Evolutionary conservation across 2,329 filamentous ascomycete species (phyloP), one percentile per base, ranked within the genome.

Genomic region (Pyrenochaeta sp.): DNA sequence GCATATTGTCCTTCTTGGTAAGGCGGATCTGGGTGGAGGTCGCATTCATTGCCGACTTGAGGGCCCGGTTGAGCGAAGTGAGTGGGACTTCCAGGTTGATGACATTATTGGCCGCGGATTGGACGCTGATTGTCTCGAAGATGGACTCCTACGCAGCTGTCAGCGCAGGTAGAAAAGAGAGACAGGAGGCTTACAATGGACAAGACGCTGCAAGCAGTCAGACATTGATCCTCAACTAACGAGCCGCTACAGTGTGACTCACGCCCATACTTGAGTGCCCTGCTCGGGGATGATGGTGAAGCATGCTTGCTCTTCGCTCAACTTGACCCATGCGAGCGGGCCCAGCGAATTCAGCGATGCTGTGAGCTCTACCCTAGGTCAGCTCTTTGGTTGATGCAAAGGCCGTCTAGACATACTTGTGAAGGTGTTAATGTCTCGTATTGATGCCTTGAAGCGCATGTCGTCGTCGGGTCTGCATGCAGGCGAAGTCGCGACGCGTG

Each of bases 51-150:
- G 93, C 93, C 23, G 92, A 96, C 62, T 87, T 90, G 45, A 99
- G 84, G n/a, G 94, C 94, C 47, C 92, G 87, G 63, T 94, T 89
- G 15, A 99, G 84, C 2, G 89, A 87, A 10, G 84, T 82, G n/a
- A 97, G 84, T 18, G 94, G 91, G 1, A 99, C 83, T 74, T 99
- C 94, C 53, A 99, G 86, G 73, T 99, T 96, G 74, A 99, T 96
- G 39, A 91, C 89, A 73, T 96, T 96, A 71, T 84, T 77, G 34
- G 91, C 87, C 36, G 89, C 89, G 35, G 92, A 96, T 69, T 96
- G 88, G 57, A 97, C 86, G 40, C 85, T 83, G 75, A 95, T 96
- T 64, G 90, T 82, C 67, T 91, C 82, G 71, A 99, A 97, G 61
- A 99, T 90, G 58, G 90, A 86, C 65, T 96, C 89, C 80, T 89